These are phyloP conservation scores for Salix purpurea DNA, from an alignment of 345 rosid genomes.

Conservation along the genomic window DNA sequence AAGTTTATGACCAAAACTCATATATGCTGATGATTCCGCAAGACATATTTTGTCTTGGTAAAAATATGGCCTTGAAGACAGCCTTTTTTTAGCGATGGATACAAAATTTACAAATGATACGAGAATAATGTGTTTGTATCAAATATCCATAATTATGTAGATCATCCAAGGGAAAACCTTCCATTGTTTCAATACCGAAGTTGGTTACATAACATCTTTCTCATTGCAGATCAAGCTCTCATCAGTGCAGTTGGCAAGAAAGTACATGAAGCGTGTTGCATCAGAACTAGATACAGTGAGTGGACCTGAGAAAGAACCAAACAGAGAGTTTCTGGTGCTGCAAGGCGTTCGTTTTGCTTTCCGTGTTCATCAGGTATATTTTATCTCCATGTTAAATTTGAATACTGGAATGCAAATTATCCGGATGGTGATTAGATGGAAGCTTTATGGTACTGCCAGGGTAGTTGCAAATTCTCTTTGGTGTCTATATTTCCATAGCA, in stretches of 20 bases:
- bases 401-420: background rate
- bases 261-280: constrained; percentile 92
- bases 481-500: background rate
- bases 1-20: background rate
- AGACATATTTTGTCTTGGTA: background rate
- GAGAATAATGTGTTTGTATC: background rate
- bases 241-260: constrained; percentile 86
- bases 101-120: background rate
- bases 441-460: background rate
- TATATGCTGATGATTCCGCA: background rate
- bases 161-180: background rate
- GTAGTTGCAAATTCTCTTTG: background rate
- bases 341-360: constrained; percentile 96
- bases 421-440: background rate
- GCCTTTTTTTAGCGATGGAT: background rate
- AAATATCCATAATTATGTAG: background rate
- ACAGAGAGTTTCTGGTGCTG: constrained; percentile 84
- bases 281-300: constrained; percentile 71
- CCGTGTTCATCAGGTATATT: constrained; percentile 87
- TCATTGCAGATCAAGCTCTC: constrained; percentile 83
- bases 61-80: background rate
- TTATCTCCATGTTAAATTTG: background rate
- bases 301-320: constrained; percentile 84
- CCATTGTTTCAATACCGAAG: background rate
- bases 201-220: background rate